Base-by-base conservation (phyloP, 2,329 filamentous ascomycete genomes). In the Fusarium sterilihyphosum region DNA sequence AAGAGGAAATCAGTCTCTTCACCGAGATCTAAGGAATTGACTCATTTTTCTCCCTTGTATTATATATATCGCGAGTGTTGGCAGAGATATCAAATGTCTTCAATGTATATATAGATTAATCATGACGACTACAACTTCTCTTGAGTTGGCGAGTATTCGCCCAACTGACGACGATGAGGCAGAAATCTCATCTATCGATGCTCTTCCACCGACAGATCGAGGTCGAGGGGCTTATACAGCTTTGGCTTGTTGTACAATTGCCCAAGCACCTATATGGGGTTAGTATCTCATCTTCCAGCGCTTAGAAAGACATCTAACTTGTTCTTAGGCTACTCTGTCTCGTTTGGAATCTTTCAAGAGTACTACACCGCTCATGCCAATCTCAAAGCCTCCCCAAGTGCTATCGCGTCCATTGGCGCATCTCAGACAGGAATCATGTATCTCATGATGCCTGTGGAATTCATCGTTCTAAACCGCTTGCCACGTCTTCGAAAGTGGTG, bases 271-370 rank as follows among this genome's bases (percentile, higher is more conserved):
- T 4, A 81, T 81, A n/a, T 81, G 80, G 80, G 80, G 80, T 74
- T 73, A n/a, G 56, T 43, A 6, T 24, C 4, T 6, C 13, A 8
- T 18, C 10, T 13, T 20, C 8, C 12, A 13, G 10, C 16, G n/a
- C 13, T 16, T 18, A 7, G 6, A 16, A n/a, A 24, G 12, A 18
- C 17, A 40, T 2, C 37, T 63, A 4, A 64, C 29, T 31, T 16
- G 18, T 26, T 38, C 31, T 46, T 31, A 81, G 80, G 80, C 35
- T 81, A 80, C 13, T 80, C 80, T 1, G 79, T 81, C 18, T 77
- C 90, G 0, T 93, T 90, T 77, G 92, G 91, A 43, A 87, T 93
- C 58, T 93, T 93, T 75, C 91, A 92, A 78, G 86, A 90, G 60
- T 91, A 92, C 80, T 93, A 93, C 80, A 87, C 84, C 29, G 85